Percentiles rank a stretch among this genome's conserved stretches.
Evolutionary conservation across 495 filamentous ascomycete species (phyloP).

Genomic region (Stereocaulon alpinum): DNA sequence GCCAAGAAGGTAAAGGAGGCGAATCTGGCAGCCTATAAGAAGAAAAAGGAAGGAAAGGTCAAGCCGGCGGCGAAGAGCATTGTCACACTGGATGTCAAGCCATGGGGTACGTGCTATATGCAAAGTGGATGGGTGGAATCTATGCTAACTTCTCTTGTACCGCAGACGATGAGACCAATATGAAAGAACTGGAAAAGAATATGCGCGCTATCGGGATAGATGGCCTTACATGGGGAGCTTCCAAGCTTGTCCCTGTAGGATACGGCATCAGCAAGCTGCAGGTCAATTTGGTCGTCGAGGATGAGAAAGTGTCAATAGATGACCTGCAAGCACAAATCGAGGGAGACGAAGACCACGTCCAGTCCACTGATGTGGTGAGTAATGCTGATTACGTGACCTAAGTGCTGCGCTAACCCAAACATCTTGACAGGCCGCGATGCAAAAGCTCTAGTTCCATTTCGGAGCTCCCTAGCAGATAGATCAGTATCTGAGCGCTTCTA

Average conservation of each 20-base stretch:
- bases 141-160: constrained; percentile 24
- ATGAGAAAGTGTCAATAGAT: constrained; percentile 84
- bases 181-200: constrained; percentile 66
- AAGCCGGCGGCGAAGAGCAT: constrained; percentile 92
- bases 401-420: neutral
- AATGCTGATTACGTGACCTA: constrained; percentile 1
- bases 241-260: constrained; percentile 77
- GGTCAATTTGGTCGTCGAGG: constrained; percentile 95
- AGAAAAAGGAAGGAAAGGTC: constrained; percentile 89
- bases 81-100: constrained; percentile 94
- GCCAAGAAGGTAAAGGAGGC: constrained; percentile 72
- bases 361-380: constrained; percentile 81
- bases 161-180: constrained; percentile 84
- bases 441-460: constrained; percentile 61
- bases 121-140: neutral
- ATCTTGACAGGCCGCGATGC: constrained; percentile 60
- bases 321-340: constrained; percentile 83
- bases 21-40: constrained; percentile 84
- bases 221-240: constrained; percentile 91
- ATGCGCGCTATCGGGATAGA: constrained; percentile 86
- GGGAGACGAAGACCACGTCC: constrained; percentile 90
- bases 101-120: constrained; percentile 69
- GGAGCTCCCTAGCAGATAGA: neutral
- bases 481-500: neutral
- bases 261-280: constrained; percentile 99